A percentile compares a stretch with the other conserved stretches of the same genome.
Conservation (phyloP, 805 yeast genomes). For the Cyberlindnera petersonii region DNA sequence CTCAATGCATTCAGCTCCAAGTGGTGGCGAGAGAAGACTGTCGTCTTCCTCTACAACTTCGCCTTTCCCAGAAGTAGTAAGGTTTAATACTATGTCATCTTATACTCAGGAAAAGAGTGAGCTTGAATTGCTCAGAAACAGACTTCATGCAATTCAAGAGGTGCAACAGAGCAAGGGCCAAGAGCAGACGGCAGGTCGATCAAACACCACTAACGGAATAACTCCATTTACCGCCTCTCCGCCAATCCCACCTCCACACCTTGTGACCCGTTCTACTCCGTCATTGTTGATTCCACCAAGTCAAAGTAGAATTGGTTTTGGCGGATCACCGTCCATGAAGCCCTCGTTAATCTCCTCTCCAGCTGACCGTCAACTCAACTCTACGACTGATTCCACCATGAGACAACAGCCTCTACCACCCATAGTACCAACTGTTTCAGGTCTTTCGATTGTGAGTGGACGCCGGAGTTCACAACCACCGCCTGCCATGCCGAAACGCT, state of each 20-base stretch:
- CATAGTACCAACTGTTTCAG: constrained; percentile 1
- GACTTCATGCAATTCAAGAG: constrained; percentile 6
- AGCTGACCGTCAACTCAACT: too few relatives aligned
- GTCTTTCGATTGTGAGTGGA: too few relatives aligned
- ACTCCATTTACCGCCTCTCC: constrained; percentile 3
- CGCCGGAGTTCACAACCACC: too few relatives aligned
- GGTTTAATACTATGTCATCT: not conserved
- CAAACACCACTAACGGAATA: not conserved
- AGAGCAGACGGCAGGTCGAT: not conserved
- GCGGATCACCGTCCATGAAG: too few relatives aligned
- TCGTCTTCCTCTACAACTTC: too few relatives aligned
- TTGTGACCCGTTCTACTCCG: constrained; percentile 10
- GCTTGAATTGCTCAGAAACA: constrained; percentile 2
- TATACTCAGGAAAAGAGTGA: constrained; percentile 8
- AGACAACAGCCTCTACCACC: not conserved
- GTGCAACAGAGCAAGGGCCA: not conserved
- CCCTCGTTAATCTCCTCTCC: too few relatives aligned
- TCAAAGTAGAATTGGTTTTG: not conserved
- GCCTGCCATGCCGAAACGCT: too few relatives aligned
- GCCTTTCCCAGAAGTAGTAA: too few relatives aligned
- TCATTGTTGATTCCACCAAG: constrained; percentile 9
- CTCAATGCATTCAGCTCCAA: too few relatives aligned
- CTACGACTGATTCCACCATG: not conserved
- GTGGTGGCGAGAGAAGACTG: too few relatives aligned
- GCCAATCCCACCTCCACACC: constrained; percentile 18